A percentile compares a stretch with the other conserved stretches of the same genome.
Evolutionary conservation across 2,329 filamentous ascomycete species (phyloP).

Genomic region (Fusarium domesticum): DNA sequence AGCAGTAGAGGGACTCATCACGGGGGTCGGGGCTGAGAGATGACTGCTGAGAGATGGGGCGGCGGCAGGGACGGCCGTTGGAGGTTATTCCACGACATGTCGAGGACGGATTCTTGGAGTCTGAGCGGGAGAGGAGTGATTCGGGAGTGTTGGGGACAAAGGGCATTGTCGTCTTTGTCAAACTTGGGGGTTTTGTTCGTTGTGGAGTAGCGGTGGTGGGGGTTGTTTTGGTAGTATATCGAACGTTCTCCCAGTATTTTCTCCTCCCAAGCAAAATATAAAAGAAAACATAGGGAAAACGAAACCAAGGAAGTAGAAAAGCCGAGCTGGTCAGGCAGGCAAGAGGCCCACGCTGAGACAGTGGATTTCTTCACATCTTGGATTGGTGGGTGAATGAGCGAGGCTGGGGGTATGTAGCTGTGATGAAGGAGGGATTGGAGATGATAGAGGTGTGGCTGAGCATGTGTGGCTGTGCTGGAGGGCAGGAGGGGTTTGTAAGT

Average conservation of each 20-base stretch:
- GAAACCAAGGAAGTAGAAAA: constrained; percentile 6
- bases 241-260: too few species aligned
- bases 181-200: not conserved
- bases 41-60: constrained; percentile 53
- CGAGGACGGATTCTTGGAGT: constrained; percentile 77
- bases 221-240: not conserved
- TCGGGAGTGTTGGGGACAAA: constrained; percentile 67
- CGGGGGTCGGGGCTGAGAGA: constrained; percentile 44
- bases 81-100: constrained; percentile 88
- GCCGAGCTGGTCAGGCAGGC: constrained; percentile 9
- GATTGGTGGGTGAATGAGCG: constrained; percentile 19
- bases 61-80: constrained; percentile 78
- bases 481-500: too few species aligned
- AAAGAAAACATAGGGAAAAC: not conserved
- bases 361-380: constrained; percentile 18
- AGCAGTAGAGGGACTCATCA: constrained; percentile 74
- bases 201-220: not conserved
- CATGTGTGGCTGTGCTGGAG: constrained; percentile 23
- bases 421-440: constrained; percentile 4
- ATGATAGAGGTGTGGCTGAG: constrained; percentile 23
- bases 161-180: constrained; percentile 33
- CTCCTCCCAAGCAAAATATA: too few species aligned
- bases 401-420: constrained; percentile 13
- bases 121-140: constrained; percentile 70
- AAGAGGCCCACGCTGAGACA: constrained; percentile 6